Evolutionary conservation across 352 stramenopile genomes (phyloP).

Genomic region (Globisporangium ultimum): DNA sequence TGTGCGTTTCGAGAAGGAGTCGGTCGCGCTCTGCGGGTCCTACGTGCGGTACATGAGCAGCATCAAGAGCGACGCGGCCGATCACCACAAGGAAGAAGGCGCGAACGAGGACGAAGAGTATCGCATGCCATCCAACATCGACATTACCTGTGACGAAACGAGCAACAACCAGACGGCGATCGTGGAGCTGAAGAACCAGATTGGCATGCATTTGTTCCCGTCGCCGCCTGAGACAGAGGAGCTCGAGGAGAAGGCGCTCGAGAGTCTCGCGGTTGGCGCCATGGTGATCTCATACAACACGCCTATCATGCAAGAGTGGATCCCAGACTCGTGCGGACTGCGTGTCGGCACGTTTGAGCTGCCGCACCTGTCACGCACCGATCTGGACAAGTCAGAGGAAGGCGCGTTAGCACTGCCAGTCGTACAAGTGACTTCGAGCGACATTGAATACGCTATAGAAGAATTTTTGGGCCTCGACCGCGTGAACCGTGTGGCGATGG

Average conservation of each 20-base stretch:
- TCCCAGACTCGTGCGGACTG: constrained; percentile 48
- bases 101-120: constrained; percentile 14
- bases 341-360: constrained; percentile 56
- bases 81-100: constrained; percentile 15
- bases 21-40: constrained; percentile 42
- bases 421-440: constrained; percentile 46
- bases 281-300: constrained; percentile 66
- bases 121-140: constrained; percentile 35
- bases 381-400: constrained; percentile 6
- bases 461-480: constrained; percentile 43
- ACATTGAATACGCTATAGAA: constrained; percentile 53
- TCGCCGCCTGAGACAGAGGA: constrained; percentile 49
- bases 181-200: constrained; percentile 48
- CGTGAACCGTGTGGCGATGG: constrained; percentile 49
- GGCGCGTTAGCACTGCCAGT: constrained; percentile 33
- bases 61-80: constrained; percentile 22
- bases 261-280: constrained; percentile 51
- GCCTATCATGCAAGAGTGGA: constrained; percentile 73
- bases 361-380: constrained; percentile 5
- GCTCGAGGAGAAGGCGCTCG: constrained; percentile 50
- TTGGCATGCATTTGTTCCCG: constrained; percentile 68
- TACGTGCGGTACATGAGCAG: constrained; percentile 48
- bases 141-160: constrained; percentile 46
- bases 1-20: constrained; percentile 45
- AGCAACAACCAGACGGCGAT: constrained; percentile 43